Evolutionary conservation across 768 basidiomycete genomes (phyloP).

Genomic region (Tylopilus vinaceipallidus): DNA sequence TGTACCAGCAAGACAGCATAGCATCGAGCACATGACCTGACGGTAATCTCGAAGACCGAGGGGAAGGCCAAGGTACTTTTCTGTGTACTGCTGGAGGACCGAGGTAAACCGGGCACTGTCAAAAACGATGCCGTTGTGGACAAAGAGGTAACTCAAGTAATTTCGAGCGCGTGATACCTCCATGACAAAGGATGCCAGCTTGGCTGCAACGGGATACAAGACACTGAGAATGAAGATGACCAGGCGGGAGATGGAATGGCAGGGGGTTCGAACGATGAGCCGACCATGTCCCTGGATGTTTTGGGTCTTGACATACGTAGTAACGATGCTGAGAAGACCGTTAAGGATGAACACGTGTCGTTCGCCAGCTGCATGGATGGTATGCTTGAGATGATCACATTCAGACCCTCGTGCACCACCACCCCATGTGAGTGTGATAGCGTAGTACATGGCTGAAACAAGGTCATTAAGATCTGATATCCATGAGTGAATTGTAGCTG

Average conservation of each 20-base stretch:
- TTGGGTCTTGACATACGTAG: constrained; percentile 14
- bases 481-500: constrained; percentile 5
- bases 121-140: neutral
- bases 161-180: neutral
- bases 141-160: constrained; percentile 1
- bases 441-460: constrained; percentile 7
- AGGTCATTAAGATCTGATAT: constrained; percentile 6
- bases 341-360: constrained; percentile 17
- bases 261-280: constrained; percentile 8
- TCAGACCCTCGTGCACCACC: constrained; percentile 17
- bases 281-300: constrained; percentile 5
- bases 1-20: neutral
- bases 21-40: neutral
- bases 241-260: neutral
- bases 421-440: constrained; percentile 12
- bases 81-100: neutral
- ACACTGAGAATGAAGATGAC: neutral
- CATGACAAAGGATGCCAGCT: neutral
- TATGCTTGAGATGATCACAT: constrained; percentile 10
- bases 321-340: constrained; percentile 8
- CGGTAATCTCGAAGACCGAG: neutral
- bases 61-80: neutral
- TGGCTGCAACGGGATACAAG: neutral
- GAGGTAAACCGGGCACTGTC: neutral
- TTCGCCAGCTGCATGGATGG: neutral